Evolutionary conservation across 2,329 filamentous ascomycete genomes (phyloP).

Genomic region (Aquanectria penicillioides): DNA sequence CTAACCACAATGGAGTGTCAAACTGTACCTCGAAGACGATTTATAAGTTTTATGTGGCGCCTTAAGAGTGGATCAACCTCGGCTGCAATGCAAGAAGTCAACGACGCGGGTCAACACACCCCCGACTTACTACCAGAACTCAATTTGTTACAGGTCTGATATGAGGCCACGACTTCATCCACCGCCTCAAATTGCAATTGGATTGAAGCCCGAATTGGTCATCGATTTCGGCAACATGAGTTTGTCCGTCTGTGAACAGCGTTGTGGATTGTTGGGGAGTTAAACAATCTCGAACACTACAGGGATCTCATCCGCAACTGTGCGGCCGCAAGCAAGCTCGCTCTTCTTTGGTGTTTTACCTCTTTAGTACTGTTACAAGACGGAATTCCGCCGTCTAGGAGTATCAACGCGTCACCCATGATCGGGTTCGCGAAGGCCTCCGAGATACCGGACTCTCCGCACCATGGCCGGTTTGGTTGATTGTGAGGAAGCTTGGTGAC

Average conservation of each 20-base stretch:
- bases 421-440: neutral
- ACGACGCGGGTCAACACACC: no score
- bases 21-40: neutral
- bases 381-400: neutral
- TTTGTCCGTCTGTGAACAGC: neutral
- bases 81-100: no score
- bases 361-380: neutral
- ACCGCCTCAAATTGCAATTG: neutral
- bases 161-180: neutral
- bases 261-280: neutral
- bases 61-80: no score
- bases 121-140: neutral
- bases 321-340: neutral
- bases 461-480: no score
- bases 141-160: neutral
- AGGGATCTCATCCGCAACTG: neutral
- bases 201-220: neutral
- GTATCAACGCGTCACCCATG: neutral
- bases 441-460: no score
- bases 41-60: neutral
- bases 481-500: no score
- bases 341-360: neutral
- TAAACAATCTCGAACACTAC: no score
- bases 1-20: neutral
- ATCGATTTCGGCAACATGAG: neutral